Base-by-base conservation (phyloP, 2,329 filamentous ascomycete genomes). In the Cucurbitaria berberidis region DNA sequence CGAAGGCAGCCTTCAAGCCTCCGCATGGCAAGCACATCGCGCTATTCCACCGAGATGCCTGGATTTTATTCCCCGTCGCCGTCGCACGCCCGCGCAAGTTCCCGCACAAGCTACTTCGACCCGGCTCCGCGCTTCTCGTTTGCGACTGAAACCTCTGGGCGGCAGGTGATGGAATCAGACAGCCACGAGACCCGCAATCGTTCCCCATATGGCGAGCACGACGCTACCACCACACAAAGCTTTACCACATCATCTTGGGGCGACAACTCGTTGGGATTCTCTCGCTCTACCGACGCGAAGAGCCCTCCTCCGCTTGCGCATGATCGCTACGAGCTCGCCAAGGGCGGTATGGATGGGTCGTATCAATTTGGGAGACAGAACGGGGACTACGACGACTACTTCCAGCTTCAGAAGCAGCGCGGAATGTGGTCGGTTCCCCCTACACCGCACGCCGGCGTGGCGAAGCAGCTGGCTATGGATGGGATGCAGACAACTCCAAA, bases 261-360 rank as follows among this genome's bases (percentile, higher is more conserved):
- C 22, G 46, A 60, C 34, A 55, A 40, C 39, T 49, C 62, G 24
- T 46, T 64, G n/a, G 46, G 38, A 18, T 59, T 47, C 44, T 66
- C 68, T 34, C 65, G 67, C 32, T 63, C 58, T 34, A 56, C 59
- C 8, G 56, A 67, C 35, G 58, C 64, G 45, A 69, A 45, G 58
- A 78, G 66, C 48, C 80, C 80, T 15, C 70, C 73, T 24, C 77
- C 77, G 3, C 75, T 82, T 44, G 80, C 82, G 13, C 81, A 83
- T 66, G 80, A 82, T 42, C 75, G 74, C 57, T 84, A 84, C 67
- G 69, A 72, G 18, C 70, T 83, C 4, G 80, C 80, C 30, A 79
- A 79, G 34, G 64, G 64, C 34, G 81, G 81, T 1, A 70, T 81
- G 64, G 81, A 83, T 51, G 79, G 76, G 9, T 78, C 80, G 13